Evolutionary conservation across 179 eudicot genomes (phyloP).

Genomic region (Spinacia oleracea): DNA sequence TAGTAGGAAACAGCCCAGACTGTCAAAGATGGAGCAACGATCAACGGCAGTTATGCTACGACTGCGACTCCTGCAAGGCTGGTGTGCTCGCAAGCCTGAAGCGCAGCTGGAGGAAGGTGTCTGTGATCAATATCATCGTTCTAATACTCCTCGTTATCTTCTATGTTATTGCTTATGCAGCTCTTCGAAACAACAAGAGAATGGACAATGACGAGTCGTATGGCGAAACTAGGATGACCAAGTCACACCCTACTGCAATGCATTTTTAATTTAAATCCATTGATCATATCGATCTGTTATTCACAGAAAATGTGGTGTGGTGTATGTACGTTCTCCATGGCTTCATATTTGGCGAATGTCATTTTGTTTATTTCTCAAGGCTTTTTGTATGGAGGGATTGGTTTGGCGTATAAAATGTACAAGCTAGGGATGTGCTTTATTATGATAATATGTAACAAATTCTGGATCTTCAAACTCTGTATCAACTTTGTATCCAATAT

Average conservation of each 20-base stretch:
- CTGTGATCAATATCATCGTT: conserved; percentile 72
- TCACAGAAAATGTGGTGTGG: not conserved
- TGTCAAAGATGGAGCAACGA: conserved; percentile 76
- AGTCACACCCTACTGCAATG: conserved; percentile 68
- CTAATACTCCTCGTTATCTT: conserved; percentile 75
- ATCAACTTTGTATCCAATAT: not conserved
- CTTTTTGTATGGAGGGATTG: conserved; percentile 5
- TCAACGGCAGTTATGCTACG: conserved; percentile 64
- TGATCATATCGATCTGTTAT: not conserved
- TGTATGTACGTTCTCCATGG: not conserved
- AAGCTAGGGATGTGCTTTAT: conserved; percentile 7
- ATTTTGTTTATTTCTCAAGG: not conserved
- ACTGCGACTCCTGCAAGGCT: conserved; percentile 79
- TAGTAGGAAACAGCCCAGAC: conserved; percentile 42
- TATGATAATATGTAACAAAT: conserved; percentile 16
- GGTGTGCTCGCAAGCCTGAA: conserved; percentile 83
- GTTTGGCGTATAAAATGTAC: not conserved
- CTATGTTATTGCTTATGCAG: conserved; percentile 70
- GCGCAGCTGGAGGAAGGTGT: conserved; percentile 92
- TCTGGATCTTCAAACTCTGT: not conserved
- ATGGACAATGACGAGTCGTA: conserved; percentile 80
- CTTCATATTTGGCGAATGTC: not conserved
- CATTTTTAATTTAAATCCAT: conserved; percentile 48
- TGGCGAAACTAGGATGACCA: conserved; percentile 89
- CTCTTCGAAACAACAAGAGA: conserved; percentile 75